Evolutionary conservation across 2,329 filamentous ascomycete species (phyloP).

Genomic region (Fusarium fujikuroi): DNA sequence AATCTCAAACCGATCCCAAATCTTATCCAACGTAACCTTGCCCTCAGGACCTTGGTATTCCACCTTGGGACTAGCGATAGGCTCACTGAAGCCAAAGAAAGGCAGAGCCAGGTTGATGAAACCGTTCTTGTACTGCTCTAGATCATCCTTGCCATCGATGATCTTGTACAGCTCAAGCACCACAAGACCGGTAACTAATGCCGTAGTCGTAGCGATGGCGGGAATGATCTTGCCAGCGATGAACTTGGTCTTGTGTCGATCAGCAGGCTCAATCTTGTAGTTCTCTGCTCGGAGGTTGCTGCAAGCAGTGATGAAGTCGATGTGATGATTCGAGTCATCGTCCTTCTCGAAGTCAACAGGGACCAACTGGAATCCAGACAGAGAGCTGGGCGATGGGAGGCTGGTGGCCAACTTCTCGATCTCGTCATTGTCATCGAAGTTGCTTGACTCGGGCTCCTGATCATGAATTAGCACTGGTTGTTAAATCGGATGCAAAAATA

Average conservation of each 20-base stretch:
- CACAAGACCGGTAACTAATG: slow-evolving; percentile 92
- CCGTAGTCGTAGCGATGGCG: slow-evolving; percentile 96
- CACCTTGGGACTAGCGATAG: slow-evolving; percentile 92
- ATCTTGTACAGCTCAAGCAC: slow-evolving; percentile 96
- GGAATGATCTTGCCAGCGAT: slow-evolving; percentile 99
- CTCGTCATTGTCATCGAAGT: slow-evolving; percentile 79
- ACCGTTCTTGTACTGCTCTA: slow-evolving; percentile 99
- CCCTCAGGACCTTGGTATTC: slow-evolving; percentile 83
- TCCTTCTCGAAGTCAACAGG: slow-evolving; percentile 99
- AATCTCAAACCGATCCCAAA: slow-evolving; percentile 97
- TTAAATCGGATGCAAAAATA: slow-evolving; percentile 20
- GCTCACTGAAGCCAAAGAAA: slow-evolving; percentile 98
- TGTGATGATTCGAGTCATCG: slow-evolving; percentile 97
- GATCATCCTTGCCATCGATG: slow-evolving; percentile 92
- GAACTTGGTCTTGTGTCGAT: slow-evolving; percentile 98
- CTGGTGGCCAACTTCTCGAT: slow-evolving; percentile 76
- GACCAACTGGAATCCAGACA: slow-evolving; percentile 88
- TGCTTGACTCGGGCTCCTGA: slow-evolving; percentile 81
- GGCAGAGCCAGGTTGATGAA: slow-evolving; percentile 96
- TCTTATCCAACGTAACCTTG: slow-evolving; percentile 88
- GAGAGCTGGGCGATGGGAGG: slow-evolving; percentile 80
- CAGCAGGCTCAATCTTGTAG: slow-evolving; percentile 94
- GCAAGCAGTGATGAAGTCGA: slow-evolving; percentile 97
- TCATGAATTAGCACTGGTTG: slow-evolving; percentile 8
- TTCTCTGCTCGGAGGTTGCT: slow-evolving; percentile 97